phyloP scores from a whole-genome alignment of 805 yeast species.

The Candida coquimbonensis region DNA sequence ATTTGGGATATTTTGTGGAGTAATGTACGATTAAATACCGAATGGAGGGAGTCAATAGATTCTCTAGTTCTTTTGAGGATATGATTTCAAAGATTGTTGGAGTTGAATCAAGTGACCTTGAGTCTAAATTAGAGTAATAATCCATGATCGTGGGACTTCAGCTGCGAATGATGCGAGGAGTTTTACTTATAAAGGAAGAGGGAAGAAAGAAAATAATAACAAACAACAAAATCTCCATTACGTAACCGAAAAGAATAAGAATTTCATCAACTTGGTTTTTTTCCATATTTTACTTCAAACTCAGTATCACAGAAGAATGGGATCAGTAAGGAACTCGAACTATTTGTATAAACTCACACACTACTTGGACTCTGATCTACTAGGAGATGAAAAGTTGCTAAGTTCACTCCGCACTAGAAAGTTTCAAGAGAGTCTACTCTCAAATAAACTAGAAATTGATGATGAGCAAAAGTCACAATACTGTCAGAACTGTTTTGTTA shows the following conservation, averaged over 20 bases:
- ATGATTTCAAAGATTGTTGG: slow-evolving; percentile 89
- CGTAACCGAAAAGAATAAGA: too few species aligned
- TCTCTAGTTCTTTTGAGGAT: slow-evolving; percentile 73
- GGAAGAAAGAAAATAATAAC: too few species aligned
- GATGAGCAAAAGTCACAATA: slow-evolving; percentile 19
- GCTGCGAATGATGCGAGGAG: too few species aligned
- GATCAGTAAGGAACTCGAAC: too few species aligned
- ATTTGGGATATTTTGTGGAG: slow-evolving; percentile 70
- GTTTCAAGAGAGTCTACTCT: slow-evolving; percentile 23
- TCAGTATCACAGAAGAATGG: too few species aligned
- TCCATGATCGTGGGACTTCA: slow-evolving; percentile 41
- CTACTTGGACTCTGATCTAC: not conserved
- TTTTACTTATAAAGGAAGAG: too few species aligned
- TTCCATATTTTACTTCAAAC: too few species aligned
- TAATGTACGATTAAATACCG: slow-evolving; percentile 75
- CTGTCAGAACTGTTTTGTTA: slow-evolving; percentile 18
- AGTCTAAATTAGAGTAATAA: slow-evolving; percentile 72
- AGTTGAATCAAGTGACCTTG: slow-evolving; percentile 63
- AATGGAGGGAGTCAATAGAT: slow-evolving; percentile 73
- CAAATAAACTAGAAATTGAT: slow-evolving; percentile 18
- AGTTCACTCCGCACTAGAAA: slow-evolving; percentile 21
- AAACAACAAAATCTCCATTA: too few species aligned
- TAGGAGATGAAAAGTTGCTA: slow-evolving; percentile 5
- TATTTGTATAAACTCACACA: too few species aligned
- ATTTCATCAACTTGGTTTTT: too few species aligned